A percentile compares a stretch with the other conserved stretches of the same genome.
These are phyloP conservation scores for Cyberlindnera veronae DNA, from an alignment of 805 yeast genomes.

Conservation along the genomic window DNA sequence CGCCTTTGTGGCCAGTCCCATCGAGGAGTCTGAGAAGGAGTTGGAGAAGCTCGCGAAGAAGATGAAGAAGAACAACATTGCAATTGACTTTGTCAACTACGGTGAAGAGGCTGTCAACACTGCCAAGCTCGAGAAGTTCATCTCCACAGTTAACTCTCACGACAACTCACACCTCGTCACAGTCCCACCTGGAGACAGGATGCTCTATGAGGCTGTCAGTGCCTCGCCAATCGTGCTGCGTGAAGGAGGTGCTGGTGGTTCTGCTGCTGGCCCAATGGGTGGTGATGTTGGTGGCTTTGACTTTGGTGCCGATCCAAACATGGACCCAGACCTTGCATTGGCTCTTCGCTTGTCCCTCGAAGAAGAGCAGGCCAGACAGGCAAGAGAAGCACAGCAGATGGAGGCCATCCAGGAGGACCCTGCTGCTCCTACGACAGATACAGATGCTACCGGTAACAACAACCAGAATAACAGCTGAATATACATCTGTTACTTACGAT, in stretches of 20 bases:
- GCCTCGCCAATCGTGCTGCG: slow-evolving; percentile 70
- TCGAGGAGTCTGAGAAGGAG: slow-evolving; percentile 63
- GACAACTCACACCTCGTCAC: slow-evolving; percentile 81
- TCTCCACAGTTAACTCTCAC: slow-evolving; percentile 64
- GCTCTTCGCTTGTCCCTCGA: slow-evolving; percentile 93
- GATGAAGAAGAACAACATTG: slow-evolving; percentile 88
- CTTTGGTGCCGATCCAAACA: slow-evolving; percentile 78
- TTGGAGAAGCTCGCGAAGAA: slow-evolving; percentile 83
- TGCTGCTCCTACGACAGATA: not conserved
- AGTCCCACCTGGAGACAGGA: slow-evolving; percentile 82
- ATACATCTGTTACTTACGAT: not conserved
- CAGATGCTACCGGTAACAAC: not conserved
- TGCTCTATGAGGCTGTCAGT: slow-evolving; percentile 77
- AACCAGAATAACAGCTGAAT: not conserved
- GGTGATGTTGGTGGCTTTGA: slow-evolving; percentile 53
- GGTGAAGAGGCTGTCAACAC: slow-evolving; percentile 86
- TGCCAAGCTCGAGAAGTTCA: slow-evolving; percentile 73
- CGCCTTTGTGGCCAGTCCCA: slow-evolving; percentile 86
- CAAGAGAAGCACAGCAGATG: slow-evolving; percentile 43
- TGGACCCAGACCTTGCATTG: slow-evolving; percentile 96
- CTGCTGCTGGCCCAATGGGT: slow-evolving; percentile 31
- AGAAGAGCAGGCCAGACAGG: slow-evolving; percentile 91
- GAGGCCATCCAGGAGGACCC: slow-evolving; percentile 13
- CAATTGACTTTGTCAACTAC: slow-evolving; percentile 85
- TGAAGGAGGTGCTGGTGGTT: slow-evolving; percentile 44